These are phyloP conservation scores for Vanrija sp. DNA, from an alignment of 1,284 basidiomycete genomes.

Conservation along the genomic window DNA sequence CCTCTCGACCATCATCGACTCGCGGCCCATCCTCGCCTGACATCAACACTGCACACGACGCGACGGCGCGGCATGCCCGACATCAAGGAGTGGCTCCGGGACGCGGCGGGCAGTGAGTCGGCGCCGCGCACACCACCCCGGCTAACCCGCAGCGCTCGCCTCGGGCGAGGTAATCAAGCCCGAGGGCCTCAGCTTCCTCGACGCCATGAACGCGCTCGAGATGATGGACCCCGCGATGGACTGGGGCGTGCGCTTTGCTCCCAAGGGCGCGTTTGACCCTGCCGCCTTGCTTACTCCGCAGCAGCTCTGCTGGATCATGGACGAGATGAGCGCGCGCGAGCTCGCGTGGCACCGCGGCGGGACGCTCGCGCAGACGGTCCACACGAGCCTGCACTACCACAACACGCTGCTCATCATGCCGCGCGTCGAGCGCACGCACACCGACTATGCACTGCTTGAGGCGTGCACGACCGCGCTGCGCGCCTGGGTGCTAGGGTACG, in stretches of 20 bases:
- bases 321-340: conserved; percentile 75
- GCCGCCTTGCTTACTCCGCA: conserved; percentile 60
- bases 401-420: conserved; percentile 37
- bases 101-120: conserved; percentile 17
- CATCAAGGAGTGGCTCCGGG: conserved; percentile 27
- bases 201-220: conserved; percentile 85
- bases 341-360: conserved; percentile 83
- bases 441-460: conserved; percentile 43
- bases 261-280: conserved; percentile 61
- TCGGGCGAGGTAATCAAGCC: conserved; percentile 64
- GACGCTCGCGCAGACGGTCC: conserved; percentile 78
- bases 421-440: conserved; percentile 27
- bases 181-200: conserved; percentile 66
- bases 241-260: conserved; percentile 59
- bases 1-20: not conserved
- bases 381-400: conserved; percentile 75
- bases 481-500: conserved; percentile 64
- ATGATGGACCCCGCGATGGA: conserved; percentile 88
- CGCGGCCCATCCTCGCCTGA: not conserved
- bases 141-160: conserved; percentile 59
- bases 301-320: conserved; percentile 83
- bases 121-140: not conserved
- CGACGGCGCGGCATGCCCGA: conserved; percentile 21
- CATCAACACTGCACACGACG: not conserved
- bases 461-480: conserved; percentile 68